phyloP scores from a whole-genome alignment of 768 basidiomycete species.

The Leccinellum luteum region DNA sequence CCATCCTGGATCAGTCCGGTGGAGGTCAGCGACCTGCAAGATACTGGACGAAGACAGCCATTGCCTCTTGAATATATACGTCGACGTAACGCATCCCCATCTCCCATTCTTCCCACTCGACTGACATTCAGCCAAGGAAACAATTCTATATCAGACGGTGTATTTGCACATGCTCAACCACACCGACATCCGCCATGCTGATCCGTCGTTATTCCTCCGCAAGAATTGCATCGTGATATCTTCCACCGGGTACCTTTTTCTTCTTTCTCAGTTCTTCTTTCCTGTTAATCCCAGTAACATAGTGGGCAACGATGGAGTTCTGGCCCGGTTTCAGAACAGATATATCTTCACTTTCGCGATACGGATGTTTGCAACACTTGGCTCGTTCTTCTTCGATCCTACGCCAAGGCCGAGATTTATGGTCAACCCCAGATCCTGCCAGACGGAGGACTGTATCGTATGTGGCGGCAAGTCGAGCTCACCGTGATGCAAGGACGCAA shows the following conservation, averaged over 20 bases:
- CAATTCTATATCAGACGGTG: constrained; percentile 69
- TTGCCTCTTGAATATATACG: constrained; percentile 69
- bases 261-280: constrained; percentile 1
- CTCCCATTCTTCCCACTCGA: neutral
- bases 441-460: constrained; percentile 78
- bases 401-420: constrained; percentile 78
- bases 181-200: constrained; percentile 76
- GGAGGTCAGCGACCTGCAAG: constrained; percentile 72
- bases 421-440: constrained; percentile 52
- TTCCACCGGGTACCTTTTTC: constrained; percentile 48
- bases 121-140: constrained; percentile 48
- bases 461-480: constrained; percentile 83
- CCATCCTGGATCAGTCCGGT: constrained; percentile 53
- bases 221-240: constrained; percentile 75
- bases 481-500: constrained; percentile 72
- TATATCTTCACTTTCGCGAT: constrained; percentile 73
- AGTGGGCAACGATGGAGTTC: constrained; percentile 65
- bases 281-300: constrained; percentile 6
- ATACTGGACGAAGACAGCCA: constrained; percentile 64
- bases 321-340: constrained; percentile 50
- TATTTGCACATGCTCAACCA: constrained; percentile 71
- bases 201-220: constrained; percentile 73
- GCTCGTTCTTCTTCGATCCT: constrained; percentile 78
- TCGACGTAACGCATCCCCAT: constrained; percentile 53
- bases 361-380: constrained; percentile 67